Evolutionary conservation across 345 rosid species (phyloP), one percentile per base, ranked within the genome.

Genomic region (Euphorbia peplus): DNA sequence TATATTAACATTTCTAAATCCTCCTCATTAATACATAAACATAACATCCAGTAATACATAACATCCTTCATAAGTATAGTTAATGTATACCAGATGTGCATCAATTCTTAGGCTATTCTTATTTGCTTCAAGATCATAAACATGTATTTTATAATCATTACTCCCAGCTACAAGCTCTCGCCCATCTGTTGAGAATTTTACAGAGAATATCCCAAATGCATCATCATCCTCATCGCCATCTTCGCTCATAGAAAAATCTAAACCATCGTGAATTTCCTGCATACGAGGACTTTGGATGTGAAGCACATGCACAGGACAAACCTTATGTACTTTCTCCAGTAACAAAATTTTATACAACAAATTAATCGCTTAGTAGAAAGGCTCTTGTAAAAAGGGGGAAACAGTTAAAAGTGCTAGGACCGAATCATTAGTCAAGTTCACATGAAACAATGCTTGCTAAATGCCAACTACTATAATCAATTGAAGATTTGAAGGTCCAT

Each of bases 131-230:
- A 88, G 90, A 78, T 88, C 88, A 68, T 85, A 85, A 67, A 88
- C 78, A 75, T 85, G 81, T 69, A 88, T 88, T 16, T 60, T 73
- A 61, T 65, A 63, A 73, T 88, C 83, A 71, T 55, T 53, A 26
- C 82, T 78, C 37, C 78, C 84, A 64, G 93, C 93, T 1, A 88
- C 87, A 69, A 88, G 84, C 69, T 88, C 93, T 64, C 77, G 76
- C 19, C 93, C 93, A 81, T 85, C 93, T 16, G 75, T 83, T 32
- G 93, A 88, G 73, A 85, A 88, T 75, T 88, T 88, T 13, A 88
- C 77, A 8, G 90, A 88, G 79, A 85, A 85, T 55, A 88, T 82
- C 26, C 84, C 77, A 64, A 78, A 60, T 22, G 60, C 79, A 50
- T 50, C 54, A 18, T 50, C 51, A 46, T 46, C 18, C 3, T 68